Evolutionary conservation across 352 stramenopile species (phyloP).

Genomic region (Globisporangium apiculatum): DNA sequence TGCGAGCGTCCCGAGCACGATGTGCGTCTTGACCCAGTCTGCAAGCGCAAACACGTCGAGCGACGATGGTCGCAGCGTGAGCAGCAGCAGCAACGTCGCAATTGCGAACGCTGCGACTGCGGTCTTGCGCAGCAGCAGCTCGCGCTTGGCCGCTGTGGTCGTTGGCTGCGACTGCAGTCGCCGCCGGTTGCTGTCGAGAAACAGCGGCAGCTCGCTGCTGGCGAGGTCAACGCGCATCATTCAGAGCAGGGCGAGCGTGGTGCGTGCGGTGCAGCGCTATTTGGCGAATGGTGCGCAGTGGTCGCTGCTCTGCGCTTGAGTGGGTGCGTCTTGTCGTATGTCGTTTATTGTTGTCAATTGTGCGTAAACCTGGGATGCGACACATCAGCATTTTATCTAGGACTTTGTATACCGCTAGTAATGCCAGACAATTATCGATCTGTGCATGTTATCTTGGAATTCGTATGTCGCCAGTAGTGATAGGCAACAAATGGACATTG

Average conservation of each 20-base stretch:
- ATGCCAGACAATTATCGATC: no score
- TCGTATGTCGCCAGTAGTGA: no score
- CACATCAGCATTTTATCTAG: no score
- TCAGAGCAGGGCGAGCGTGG: background rate
- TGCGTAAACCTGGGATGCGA: no score
- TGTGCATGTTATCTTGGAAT: no score
- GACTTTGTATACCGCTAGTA: no score
- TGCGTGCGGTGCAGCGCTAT: background rate
- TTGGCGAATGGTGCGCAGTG: no score
- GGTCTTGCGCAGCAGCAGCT: background rate
- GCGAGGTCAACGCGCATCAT: background rate
- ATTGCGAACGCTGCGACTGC: constrained; percentile 1
- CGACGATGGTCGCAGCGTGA: constrained; percentile 43
- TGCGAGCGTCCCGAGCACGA: constrained; percentile 40
- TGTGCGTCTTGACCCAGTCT: constrained; percentile 43
- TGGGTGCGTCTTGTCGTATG: no score
- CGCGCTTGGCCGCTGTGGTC: background rate
- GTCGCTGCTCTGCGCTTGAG: no score
- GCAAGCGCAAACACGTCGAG: constrained; percentile 27
- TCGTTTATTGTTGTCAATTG: no score
- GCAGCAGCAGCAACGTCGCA: constrained; percentile 10
- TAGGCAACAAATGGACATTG: no score
- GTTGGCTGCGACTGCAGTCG: background rate
- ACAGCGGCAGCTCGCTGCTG: constrained; percentile 4
- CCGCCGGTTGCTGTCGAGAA: background rate